Evolutionary conservation across 2,329 filamentous ascomycete genomes (phyloP).

Genomic region (Neofusicoccum umdonicola): DNA sequence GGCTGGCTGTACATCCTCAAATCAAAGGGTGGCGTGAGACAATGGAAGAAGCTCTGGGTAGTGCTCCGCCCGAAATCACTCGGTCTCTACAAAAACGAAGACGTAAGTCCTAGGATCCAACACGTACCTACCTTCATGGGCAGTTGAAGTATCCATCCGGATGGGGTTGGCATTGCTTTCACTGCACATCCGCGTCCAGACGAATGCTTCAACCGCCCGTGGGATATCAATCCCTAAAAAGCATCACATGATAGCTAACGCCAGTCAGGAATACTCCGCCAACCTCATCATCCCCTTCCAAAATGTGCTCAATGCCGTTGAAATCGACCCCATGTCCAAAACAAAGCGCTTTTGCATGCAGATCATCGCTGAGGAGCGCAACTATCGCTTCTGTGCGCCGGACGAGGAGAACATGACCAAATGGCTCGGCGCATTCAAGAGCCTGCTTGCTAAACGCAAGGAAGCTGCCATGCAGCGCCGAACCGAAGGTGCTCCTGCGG

Average conservation of each 20-base stretch:
- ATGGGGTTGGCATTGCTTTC: too few species aligned
- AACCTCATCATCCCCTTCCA: slow-evolving; percentile 76
- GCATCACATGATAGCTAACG: neutral
- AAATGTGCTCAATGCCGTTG: slow-evolving; percentile 83
- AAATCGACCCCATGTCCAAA: slow-evolving; percentile 82
- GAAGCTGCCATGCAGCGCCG: slow-evolving; percentile 38
- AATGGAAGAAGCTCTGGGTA: slow-evolving; percentile 95
- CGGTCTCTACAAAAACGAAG: slow-evolving; percentile 87
- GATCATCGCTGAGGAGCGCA: slow-evolving; percentile 85
- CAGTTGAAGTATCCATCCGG: too few species aligned
- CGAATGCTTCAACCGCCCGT: too few species aligned
- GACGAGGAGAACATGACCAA: slow-evolving; percentile 80
- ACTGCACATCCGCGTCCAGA: too few species aligned
- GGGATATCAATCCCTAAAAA: too few species aligned
- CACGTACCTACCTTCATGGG: too few species aligned
- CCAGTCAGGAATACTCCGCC: slow-evolving; percentile 75
- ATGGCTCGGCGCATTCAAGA: slow-evolving; percentile 90
- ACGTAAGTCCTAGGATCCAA: slow-evolving; percentile 26
- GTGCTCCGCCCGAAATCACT: slow-evolving; percentile 83
- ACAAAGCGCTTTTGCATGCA: slow-evolving; percentile 87
- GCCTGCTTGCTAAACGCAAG: slow-evolving; percentile 68
- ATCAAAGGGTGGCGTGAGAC: slow-evolving; percentile 76
- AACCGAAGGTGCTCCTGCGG: neutral
- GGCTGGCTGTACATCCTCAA: slow-evolving; percentile 84
- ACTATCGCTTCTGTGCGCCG: slow-evolving; percentile 55